A percentile compares a stretch with the other conserved stretches of the same genome.
Evolutionary conservation across 1,284 basidiomycete species (phyloP).

Genomic region (Cutaneotrichosporon mucoides): DNA sequence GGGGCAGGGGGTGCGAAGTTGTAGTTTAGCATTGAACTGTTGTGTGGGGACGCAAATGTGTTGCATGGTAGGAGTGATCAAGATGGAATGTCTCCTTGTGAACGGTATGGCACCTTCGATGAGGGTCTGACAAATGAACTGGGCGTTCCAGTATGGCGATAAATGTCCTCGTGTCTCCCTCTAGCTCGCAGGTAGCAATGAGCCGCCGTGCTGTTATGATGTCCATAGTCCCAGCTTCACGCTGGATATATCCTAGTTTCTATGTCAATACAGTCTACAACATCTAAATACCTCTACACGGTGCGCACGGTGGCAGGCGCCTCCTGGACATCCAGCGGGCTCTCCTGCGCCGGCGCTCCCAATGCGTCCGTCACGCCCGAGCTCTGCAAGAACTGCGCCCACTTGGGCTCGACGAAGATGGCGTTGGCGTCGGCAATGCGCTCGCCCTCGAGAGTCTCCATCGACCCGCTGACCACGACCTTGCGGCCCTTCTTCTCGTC

Average conservation of each 20-base stretch:
- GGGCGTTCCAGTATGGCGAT: too few relatives aligned
- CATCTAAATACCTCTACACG: conserved; percentile 4
- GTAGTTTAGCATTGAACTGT: not conserved
- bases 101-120: too few relatives aligned
- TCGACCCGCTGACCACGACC: conserved; percentile 62
- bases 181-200: too few relatives aligned
- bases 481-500: conserved; percentile 70
- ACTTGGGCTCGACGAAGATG: conserved; percentile 77
- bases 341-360: conserved; percentile 26
- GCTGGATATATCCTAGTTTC: not conserved
- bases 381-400: conserved; percentile 66
- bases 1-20: not conserved
- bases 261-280: conserved; percentile 4
- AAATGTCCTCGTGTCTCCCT: too few relatives aligned
- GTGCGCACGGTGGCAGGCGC: not conserved
- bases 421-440: conserved; percentile 72
- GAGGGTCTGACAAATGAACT: too few relatives aligned
- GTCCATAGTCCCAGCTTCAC: too few relatives aligned
- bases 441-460: conserved; percentile 74
- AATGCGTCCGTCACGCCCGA: conserved; percentile 45
- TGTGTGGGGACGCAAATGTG: not conserved
- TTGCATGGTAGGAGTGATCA: too few relatives aligned
- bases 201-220: too few relatives aligned
- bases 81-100: too few relatives aligned
- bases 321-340: not conserved